Percentiles rank a stretch among this genome's conserved stretches.
Conservation (phyloP, 106 monocot species). For the Hemerocallis citrina region DNA sequence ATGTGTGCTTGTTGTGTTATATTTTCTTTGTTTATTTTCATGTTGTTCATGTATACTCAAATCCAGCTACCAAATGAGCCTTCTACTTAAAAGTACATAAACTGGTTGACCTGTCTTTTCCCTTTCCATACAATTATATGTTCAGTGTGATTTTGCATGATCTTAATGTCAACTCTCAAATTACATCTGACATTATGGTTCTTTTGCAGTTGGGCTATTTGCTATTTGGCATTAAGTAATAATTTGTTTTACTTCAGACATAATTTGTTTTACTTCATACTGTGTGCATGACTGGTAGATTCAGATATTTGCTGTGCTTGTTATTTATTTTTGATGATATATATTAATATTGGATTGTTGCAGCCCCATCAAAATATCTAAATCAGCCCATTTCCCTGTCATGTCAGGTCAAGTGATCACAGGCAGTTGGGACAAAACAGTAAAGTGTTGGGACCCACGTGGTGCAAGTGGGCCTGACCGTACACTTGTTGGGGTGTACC, state of each 20-base stretch:
- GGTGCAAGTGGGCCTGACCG: slow-evolving; percentile 83
- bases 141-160: not conserved
- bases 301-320: not conserved
- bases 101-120: not conserved
- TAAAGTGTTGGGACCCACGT: slow-evolving; percentile 97
- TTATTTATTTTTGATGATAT: not conserved
- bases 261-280: too few relatives aligned
- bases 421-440: slow-evolving; percentile 96
- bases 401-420: slow-evolving; percentile 85
- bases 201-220: too few relatives aligned
- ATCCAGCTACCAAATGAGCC: too few relatives aligned
- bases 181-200: not conserved
- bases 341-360: not conserved
- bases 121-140: not conserved
- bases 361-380: not conserved
- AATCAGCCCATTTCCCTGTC: not conserved
- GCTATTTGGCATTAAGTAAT: not conserved
- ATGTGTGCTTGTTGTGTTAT: not conserved
- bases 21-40: not conserved
- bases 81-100: not conserved
- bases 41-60: too few relatives aligned
- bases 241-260: not conserved
- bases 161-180: not conserved
- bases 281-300: not conserved
- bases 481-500: slow-evolving; percentile 77